These are phyloP conservation scores for Hondaea fermentalgiana DNA, from an alignment of 108 stramenopile species.

Conservation along the genomic window DNA sequence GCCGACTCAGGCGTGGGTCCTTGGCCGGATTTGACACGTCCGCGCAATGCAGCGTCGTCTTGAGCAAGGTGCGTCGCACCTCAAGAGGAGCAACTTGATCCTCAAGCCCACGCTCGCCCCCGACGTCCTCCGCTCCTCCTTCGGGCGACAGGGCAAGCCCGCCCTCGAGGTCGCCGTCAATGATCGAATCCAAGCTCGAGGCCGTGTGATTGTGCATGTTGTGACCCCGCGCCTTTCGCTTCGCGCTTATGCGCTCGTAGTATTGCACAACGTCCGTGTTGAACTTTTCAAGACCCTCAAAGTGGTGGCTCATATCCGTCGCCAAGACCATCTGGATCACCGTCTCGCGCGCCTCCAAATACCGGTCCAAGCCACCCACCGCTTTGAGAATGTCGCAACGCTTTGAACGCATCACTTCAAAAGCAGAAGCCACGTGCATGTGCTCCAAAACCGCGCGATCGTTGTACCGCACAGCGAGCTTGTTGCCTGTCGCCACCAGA, in stretches of 20 bases:
- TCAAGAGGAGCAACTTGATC: background rate
- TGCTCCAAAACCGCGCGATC: conserved; percentile 49
- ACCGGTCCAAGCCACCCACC: background rate
- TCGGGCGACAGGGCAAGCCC: background rate
- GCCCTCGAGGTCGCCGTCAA: background rate
- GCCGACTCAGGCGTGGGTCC: background rate
- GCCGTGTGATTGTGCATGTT: background rate
- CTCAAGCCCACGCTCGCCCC: background rate
- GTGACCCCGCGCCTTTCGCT: background rate
- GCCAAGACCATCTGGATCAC: conserved; percentile 21
- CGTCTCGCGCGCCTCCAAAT: conserved; percentile 19
- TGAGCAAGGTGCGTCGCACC: background rate
- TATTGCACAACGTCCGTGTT: background rate
- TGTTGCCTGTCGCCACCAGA: conserved; percentile 29
- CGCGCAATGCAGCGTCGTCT: conserved; percentile 25
- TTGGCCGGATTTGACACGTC: conserved; percentile 27
- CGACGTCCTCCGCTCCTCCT: background rate
- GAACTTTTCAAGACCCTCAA: conserved; percentile 30
- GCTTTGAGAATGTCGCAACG: conserved; percentile 22
- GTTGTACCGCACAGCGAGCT: conserved; percentile 39
- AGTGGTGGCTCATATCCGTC: conserved; percentile 40
- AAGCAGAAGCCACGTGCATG: conserved; percentile 48
- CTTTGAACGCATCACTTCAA: conserved; percentile 25
- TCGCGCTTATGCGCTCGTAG: background rate
- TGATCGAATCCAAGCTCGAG: background rate